Conservation (phyloP, 1,284 basidiomycete genomes). For the Leccinum subfulvum region DNA sequence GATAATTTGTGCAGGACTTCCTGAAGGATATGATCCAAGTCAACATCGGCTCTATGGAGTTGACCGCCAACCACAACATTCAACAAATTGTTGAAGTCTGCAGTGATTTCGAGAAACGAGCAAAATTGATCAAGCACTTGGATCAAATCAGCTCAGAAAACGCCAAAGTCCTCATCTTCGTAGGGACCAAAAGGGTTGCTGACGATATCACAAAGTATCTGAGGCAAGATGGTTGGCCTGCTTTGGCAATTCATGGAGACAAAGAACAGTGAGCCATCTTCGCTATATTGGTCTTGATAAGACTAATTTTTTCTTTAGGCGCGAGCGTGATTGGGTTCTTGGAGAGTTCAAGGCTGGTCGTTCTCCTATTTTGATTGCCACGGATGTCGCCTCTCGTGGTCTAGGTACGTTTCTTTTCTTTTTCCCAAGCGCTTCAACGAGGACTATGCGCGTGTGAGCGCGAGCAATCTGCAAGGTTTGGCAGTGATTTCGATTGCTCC, state of each 20-base stretch:
- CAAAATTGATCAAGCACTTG: slow-evolving; percentile 95
- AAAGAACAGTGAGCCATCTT: slow-evolving; percentile 80
- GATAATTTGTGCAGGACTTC: slow-evolving; percentile 69
- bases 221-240: slow-evolving; percentile 97
- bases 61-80: slow-evolving; percentile 98
- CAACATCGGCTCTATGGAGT: slow-evolving; percentile 98
- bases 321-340: slow-evolving; percentile 98
- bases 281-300: slow-evolving; percentile 11
- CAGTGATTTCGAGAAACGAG: slow-evolving; percentile 97
- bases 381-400: slow-evolving; percentile 98
- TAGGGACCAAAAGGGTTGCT: slow-evolving; percentile 95
- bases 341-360: slow-evolving; percentile 98
- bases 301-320: slow-evolving; percentile 48
- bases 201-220: slow-evolving; percentile 98
- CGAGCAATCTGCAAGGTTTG: slow-evolving; percentile 32
- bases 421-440: slow-evolving; percentile 31
- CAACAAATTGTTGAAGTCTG: slow-evolving; percentile 95
- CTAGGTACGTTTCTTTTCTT: slow-evolving; percentile 82
- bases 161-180: slow-evolving; percentile 98
- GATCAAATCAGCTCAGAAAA: slow-evolving; percentile 96
- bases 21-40: slow-evolving; percentile 95
- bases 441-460: slow-evolving; percentile 29
- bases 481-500: slow-evolving; percentile 27
- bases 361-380: slow-evolving; percentile 97
- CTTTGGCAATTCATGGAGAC: slow-evolving; percentile 97